Percentiles rank a stretch among this genome's conserved stretches.
These are phyloP conservation scores for Microcyclospora tardicrescens DNA, from an alignment of 2,329 filamentous ascomycete genomes.

Conservation along the genomic window DNA sequence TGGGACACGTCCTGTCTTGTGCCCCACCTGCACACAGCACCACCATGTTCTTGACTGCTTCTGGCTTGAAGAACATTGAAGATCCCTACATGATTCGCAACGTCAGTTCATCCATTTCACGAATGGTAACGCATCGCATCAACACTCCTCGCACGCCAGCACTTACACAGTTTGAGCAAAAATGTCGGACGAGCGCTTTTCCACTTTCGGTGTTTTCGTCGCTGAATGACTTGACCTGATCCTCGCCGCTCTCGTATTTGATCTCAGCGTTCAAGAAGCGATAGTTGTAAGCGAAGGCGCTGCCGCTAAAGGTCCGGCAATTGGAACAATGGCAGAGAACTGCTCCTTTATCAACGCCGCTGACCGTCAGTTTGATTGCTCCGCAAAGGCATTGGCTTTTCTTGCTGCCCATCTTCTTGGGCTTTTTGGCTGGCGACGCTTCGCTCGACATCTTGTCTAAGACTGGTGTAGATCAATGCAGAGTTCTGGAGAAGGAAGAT, in stretches of 20 bases:
- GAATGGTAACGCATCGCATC: neutral
- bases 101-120: too few relatives aligned
- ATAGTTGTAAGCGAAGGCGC: slow-evolving; percentile 19
- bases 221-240: slow-evolving; percentile 11
- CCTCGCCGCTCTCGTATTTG: slow-evolving; percentile 13
- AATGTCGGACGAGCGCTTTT: slow-evolving; percentile 13
- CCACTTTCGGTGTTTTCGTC: slow-evolving; percentile 17
- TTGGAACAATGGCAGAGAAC: slow-evolving; percentile 20
- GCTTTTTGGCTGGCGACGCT: slow-evolving; percentile 3
- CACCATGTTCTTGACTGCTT: slow-evolving; percentile 9
- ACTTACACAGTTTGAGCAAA: slow-evolving; percentile 19
- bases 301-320: slow-evolving; percentile 10
- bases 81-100: slow-evolving; percentile 7
- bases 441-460: slow-evolving; percentile 1
- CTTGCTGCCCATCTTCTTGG: slow-evolving; percentile 1
- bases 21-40: slow-evolving; percentile 9
- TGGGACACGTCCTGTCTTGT: slow-evolving; percentile 6
- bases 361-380: slow-evolving; percentile 12
- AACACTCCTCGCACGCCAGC: neutral
- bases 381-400: slow-evolving; percentile 16
- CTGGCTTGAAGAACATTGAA: slow-evolving; percentile 11
- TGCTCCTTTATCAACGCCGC: slow-evolving; percentile 17
- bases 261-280: slow-evolving; percentile 15
- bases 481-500: too few relatives aligned
- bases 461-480: too few relatives aligned